Percentiles rank a stretch among this genome's conserved stretches.
phyloP scores from a whole-genome alignment of 148 eudicot genomes.

The Camellia granthamiana region DNA sequence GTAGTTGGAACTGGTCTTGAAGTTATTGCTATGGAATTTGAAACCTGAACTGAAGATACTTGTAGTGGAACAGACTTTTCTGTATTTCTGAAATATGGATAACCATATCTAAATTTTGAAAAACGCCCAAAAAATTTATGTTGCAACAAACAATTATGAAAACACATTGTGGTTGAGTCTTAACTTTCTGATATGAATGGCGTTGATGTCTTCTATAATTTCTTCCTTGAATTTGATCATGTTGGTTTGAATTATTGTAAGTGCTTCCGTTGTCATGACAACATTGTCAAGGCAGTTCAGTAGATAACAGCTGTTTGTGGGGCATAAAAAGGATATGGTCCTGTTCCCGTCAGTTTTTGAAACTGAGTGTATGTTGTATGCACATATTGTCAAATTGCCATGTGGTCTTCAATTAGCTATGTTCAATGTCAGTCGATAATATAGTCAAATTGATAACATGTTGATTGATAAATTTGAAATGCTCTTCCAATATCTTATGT shows the following conservation, averaged over 20 bases:
- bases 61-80: not conserved
- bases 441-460: not conserved
- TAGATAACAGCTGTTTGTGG: constrained; percentile 27
- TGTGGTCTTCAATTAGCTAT: not conserved
- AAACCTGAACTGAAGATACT: not conserved
- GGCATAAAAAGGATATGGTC: constrained; percentile 9
- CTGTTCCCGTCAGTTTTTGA: not conserved
- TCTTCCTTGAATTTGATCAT: constrained; percentile 22
- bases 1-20: not conserved
- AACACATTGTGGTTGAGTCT: not conserved
- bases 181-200: constrained; percentile 10
- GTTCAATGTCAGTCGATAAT: not conserved
- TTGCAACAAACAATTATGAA: not conserved
- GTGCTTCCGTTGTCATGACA: not conserved
- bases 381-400: not conserved
- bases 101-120: not conserved
- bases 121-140: not conserved
- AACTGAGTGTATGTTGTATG: not conserved
- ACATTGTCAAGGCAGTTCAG: constrained; percentile 14
- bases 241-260: constrained; percentile 28
- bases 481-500: not conserved
- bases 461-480: not conserved
- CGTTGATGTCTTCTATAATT: constrained; percentile 12
- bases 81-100: not conserved
- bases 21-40: not conserved